Conservation (phyloP, 140 eudicot species). For the Anethum foeniculum region DNA sequence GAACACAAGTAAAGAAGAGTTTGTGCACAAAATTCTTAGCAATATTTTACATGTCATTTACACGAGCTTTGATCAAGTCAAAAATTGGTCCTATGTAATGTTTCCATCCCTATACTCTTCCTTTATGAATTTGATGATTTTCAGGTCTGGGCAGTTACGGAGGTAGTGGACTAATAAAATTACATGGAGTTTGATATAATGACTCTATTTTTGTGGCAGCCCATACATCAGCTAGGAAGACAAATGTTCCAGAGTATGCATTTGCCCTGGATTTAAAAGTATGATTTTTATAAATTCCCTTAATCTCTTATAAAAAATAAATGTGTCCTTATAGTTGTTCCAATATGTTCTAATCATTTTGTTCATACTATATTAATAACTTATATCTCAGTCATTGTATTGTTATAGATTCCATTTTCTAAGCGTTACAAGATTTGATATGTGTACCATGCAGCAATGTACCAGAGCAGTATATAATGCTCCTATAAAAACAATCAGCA, state of each 20-base stretch:
- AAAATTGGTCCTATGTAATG: neutral
- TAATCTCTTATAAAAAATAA: neutral
- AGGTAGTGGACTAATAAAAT: slow-evolving; percentile 25
- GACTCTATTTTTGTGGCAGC: slow-evolving; percentile 98
- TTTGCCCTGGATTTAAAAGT: slow-evolving; percentile 93
- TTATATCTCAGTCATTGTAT: neutral
- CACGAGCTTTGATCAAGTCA: neutral
- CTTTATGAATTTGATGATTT: slow-evolving; percentile 25
- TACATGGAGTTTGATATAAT: neutral
- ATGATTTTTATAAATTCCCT: slow-evolving; percentile 18
- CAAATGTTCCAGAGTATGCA: slow-evolving; percentile 98
- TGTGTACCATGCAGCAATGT: slow-evolving; percentile 68
- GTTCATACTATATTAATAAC: neutral
- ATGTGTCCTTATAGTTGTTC: neutral
- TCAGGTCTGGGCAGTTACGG: slow-evolving; percentile 82
- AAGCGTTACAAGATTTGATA: neutral
- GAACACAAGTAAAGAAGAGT: no score
- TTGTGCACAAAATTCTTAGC: slow-evolving; percentile 15
- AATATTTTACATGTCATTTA: slow-evolving; percentile 4
- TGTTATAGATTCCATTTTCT: neutral
- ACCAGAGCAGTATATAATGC: slow-evolving; percentile 97
- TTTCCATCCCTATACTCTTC: slow-evolving; percentile 13
- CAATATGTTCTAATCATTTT: neutral
- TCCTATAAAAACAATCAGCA: slow-evolving; percentile 95
- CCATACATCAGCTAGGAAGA: slow-evolving; percentile 99